Base-by-base conservation (phyloP, 2,329 filamentous ascomycete species). In the Plenodomus lindquistii region DNA sequence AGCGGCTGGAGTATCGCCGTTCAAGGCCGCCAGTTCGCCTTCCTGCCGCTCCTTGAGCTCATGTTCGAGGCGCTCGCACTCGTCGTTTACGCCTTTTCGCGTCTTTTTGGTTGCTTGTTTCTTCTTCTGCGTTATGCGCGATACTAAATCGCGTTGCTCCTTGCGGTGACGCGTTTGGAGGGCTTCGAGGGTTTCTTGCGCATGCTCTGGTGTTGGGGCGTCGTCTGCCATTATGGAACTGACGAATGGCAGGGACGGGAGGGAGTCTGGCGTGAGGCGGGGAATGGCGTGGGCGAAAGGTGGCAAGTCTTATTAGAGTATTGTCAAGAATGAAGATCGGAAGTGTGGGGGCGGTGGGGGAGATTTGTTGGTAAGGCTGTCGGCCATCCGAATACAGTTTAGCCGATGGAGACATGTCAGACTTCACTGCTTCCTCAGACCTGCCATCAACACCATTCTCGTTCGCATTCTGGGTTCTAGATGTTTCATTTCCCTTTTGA, bases 71-170 rank as follows among this genome's bases (percentile, higher is more conserved):
- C 74, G 69, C 17, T 82, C 82, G 66, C 84, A 86, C 63, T 86
- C 84, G 57, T 86, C 83, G 54, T 85, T 85, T 35, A 81, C 74
- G 29, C 74, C 75, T 57, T 80, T 85, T 41, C 84, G 79, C 8
- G 83, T 85, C 72, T 85, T 86, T 76, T 97, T 99, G 39, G 88
- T 95, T 15, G 94, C 92, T 60, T 89, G 87, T 79, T 97, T 97
- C 80, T 97, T 99, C 81, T 97, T 97, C 75, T 88, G 91, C 4
- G 90, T 97, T 66, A 95, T 85, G 50, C 87, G 86, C 42, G 85
- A 82, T 71, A 96, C 89, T 20, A 99, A 81, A 52, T 97, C 93
- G 61, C 86, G 87, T 71, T 88, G 85, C 75, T 99, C 93, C 73
- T 90, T 94, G 63, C 90, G 86, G 71, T 99, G 94, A 39, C 86